Evolutionary conservation across 805 yeast genomes (phyloP).

Genomic region (Nakazawaea ishiwadae): DNA sequence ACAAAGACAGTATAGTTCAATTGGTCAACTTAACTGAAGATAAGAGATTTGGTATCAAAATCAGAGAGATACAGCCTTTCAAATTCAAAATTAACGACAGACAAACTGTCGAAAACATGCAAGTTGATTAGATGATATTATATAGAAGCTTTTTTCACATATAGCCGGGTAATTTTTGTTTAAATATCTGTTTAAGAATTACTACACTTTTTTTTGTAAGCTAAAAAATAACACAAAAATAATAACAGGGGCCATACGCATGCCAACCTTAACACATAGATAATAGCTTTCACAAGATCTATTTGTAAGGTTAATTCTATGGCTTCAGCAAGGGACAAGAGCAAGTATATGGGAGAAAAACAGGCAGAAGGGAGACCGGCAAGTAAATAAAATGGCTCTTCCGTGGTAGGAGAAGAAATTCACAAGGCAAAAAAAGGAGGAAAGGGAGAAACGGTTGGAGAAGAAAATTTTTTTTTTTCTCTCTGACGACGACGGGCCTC

Average conservation of each 20-base stretch:
- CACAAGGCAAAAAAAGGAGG: neutral
- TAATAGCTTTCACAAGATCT: too few species aligned
- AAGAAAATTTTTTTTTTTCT: neutral
- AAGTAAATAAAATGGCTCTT: neutral
- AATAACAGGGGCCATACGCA: too few species aligned
- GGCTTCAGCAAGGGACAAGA: too few species aligned
- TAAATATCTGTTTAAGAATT: neutral
- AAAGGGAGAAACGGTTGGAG: neutral
- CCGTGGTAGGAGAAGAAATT: neutral
- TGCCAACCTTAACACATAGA: too few species aligned
- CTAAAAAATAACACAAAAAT: too few species aligned
- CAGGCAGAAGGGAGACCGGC: neutral
- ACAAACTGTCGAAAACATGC: slow-evolving; percentile 11
- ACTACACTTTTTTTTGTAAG: too few species aligned
- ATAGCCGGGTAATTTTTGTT: neutral
- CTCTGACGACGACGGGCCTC: too few species aligned
- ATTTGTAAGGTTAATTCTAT: too few species aligned
- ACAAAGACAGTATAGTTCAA: slow-evolving; percentile 41
- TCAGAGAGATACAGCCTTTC: slow-evolving; percentile 61
- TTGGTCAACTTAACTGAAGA: slow-evolving; percentile 61
- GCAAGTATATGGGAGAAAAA: too few species aligned
- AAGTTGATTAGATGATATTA: slow-evolving; percentile 16
- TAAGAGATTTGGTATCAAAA: slow-evolving; percentile 60
- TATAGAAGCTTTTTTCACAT: slow-evolving; percentile 9
- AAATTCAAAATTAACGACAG: slow-evolving; percentile 23